These are phyloP conservation scores for Thelonectria discophora DNA, from an alignment of 2,329 filamentous ascomycete species.

Conservation along the genomic window DNA sequence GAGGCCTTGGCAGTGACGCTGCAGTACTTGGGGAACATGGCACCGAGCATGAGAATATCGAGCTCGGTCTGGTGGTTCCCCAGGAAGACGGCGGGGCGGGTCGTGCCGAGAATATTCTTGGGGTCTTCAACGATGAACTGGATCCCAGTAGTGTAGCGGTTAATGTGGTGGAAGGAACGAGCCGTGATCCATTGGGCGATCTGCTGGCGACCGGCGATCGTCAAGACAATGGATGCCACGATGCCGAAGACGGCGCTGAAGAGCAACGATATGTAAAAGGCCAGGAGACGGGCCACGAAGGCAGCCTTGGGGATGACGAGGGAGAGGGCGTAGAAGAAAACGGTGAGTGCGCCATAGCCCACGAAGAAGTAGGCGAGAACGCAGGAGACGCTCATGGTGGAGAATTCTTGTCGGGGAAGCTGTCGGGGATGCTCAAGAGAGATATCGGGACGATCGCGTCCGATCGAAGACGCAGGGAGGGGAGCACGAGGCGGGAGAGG, in stretches of 20 bases:
- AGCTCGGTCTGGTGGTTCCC: conserved; percentile 97
- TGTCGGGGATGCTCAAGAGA: neutral
- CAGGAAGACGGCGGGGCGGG: conserved; percentile 87
- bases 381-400: conserved; percentile 50
- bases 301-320: conserved; percentile 65
- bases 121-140: conserved; percentile 78
- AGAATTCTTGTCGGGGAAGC: conserved; percentile 6
- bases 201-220: conserved; percentile 74
- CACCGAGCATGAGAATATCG: conserved; percentile 90
- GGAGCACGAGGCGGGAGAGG: neutral
- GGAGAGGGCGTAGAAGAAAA: conserved; percentile 70
- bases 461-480: conserved; percentile 4
- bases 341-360: conserved; percentile 61
- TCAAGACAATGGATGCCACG: conserved; percentile 75
- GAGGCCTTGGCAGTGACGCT: conserved; percentile 92
- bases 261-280: conserved; percentile 70
- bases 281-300: conserved; percentile 75
- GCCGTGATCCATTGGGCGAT: conserved; percentile 87
- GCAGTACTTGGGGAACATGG: conserved; percentile 90
- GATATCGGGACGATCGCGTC: conserved; percentile 2
- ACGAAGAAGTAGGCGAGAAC: conserved; percentile 58
- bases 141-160: conserved; percentile 79
- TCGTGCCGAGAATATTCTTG: conserved; percentile 66
- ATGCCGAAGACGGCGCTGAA: conserved; percentile 77
- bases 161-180: conserved; percentile 80